Evolutionary conservation across 1,139 yeast genomes (phyloP).

Genomic region (Candida smagusa): DNA sequence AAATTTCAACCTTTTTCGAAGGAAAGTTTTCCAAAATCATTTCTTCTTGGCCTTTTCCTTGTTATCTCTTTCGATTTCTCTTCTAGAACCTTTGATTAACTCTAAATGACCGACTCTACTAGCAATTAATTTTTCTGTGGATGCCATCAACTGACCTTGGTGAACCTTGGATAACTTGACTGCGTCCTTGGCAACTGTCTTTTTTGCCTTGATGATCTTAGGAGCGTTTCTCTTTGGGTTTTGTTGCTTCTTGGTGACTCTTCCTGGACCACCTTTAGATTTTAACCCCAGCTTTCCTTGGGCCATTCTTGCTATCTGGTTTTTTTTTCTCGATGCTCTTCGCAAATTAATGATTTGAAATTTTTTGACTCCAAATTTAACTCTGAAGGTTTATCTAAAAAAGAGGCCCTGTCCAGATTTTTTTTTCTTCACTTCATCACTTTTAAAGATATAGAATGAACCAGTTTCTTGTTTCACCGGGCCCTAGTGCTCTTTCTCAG

Average conservation of each 20-base stretch:
- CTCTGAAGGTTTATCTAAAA: neutral
- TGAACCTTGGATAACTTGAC: conserved; percentile 58
- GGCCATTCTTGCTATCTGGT: conserved; percentile 36
- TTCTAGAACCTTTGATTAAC: conserved; percentile 85
- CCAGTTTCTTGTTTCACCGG: conserved; percentile 63
- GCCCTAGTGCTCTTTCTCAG: conserved; percentile 85
- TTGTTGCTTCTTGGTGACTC: conserved; percentile 51
- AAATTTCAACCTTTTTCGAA: neutral
- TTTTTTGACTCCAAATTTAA: neutral
- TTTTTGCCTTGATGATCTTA: conserved; percentile 66
- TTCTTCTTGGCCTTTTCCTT: conserved; percentile 26
- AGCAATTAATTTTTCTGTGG: conserved; percentile 83
- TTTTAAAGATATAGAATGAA: conserved; percentile 7
- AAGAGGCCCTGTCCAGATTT: conserved; percentile 4
- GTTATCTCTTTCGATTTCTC: conserved; percentile 63
- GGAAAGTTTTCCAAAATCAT: conserved; percentile 5
- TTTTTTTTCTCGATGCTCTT: conserved; percentile 1
- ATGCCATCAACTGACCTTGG: conserved; percentile 60
- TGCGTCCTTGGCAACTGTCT: conserved; percentile 44
- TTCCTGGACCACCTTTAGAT: conserved; percentile 30
- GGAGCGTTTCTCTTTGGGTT: conserved; percentile 74
- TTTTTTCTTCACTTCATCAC: neutral
- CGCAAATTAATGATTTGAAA: neutral
- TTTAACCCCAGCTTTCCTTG: conserved; percentile 54
- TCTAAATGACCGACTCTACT: conserved; percentile 96